Conservation (phyloP, 192 early-diverging fungal genomes). For the Backusella tuberculispora region DNA sequence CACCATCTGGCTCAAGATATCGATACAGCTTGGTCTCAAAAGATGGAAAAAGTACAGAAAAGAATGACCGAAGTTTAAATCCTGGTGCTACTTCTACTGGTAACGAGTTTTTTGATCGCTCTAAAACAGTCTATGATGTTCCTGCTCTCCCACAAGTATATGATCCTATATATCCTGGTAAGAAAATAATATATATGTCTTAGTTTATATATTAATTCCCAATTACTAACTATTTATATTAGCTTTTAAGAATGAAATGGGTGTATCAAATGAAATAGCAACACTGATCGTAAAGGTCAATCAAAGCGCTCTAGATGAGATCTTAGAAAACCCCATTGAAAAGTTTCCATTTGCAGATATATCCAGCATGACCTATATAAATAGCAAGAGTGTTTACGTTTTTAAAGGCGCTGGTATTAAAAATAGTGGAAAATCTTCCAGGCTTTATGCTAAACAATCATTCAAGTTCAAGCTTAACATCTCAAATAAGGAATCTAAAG, state of each 20-base stretch:
- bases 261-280: slow-evolving; percentile 44
- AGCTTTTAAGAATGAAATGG: slow-evolving; percentile 29
- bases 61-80: not conserved
- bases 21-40: slow-evolving; percentile 19
- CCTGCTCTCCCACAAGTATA: slow-evolving; percentile 44
- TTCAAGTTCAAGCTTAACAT: slow-evolving; percentile 49
- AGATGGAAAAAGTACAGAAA: not conserved
- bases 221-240: not conserved
- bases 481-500: slow-evolving; percentile 30
- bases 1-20: slow-evolving; percentile 16
- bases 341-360: slow-evolving; percentile 17
- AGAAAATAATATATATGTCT: slow-evolving; percentile 1
- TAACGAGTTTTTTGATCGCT: slow-evolving; percentile 51
- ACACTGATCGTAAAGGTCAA: slow-evolving; percentile 15
- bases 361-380: slow-evolving; percentile 43
- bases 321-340: not conserved
- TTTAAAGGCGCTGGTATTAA: slow-evolving; percentile 43
- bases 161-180: slow-evolving; percentile 43
- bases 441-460: slow-evolving; percentile 42
- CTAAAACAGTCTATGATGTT: slow-evolving; percentile 31
- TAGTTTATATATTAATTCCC: slow-evolving; percentile 12
- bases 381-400: slow-evolving; percentile 36
- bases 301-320: not conserved
- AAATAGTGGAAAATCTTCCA: slow-evolving; percentile 50
- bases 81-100: slow-evolving; percentile 21